phyloP scores from a whole-genome alignment of 345 rosid genomes.

The Salix udensis region DNA sequence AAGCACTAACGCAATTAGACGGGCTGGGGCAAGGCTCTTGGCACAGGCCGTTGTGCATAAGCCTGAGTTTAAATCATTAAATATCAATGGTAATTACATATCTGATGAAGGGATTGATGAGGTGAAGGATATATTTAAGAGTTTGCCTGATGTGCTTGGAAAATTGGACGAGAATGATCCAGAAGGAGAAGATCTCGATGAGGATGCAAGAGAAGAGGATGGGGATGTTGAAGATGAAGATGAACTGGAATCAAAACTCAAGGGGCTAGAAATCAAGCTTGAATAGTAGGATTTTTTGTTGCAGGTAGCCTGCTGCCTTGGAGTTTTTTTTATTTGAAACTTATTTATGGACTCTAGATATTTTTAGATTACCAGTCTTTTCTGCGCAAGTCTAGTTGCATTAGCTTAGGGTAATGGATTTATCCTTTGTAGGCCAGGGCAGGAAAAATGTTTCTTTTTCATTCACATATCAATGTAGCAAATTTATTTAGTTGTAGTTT shows the following conservation, averaged over 20 bases:
- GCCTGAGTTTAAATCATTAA: constrained; percentile 26
- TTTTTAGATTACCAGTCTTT: neutral
- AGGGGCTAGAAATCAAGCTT: constrained; percentile 58
- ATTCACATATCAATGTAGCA: neutral
- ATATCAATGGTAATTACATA: constrained; percentile 30
- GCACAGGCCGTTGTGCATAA: constrained; percentile 24
- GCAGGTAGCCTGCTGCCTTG: neutral
- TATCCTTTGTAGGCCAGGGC: constrained; percentile 13
- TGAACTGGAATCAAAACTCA: constrained; percentile 69
- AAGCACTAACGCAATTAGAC: constrained; percentile 26
- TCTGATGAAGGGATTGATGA: constrained; percentile 39
- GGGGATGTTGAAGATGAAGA: constrained; percentile 35
- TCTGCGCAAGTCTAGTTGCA: constrained; percentile 2
- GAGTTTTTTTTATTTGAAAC: neutral
- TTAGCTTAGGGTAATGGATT: constrained; percentile 11
- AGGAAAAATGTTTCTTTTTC: neutral
- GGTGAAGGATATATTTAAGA: constrained; percentile 27
- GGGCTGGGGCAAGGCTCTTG: constrained; percentile 34
- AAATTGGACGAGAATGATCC: constrained; percentile 35
- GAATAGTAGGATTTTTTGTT: constrained; percentile 28
- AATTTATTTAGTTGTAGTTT: constrained; percentile 4
- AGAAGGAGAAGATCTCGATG: constrained; percentile 71
- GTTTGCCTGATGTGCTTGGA: constrained; percentile 22
- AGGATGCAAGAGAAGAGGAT: constrained; percentile 52
- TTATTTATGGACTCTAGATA: neutral